Conservation (phyloP, 2,329 filamentous ascomycete genomes). For the Neophaeococcomyces aloes region DNA sequence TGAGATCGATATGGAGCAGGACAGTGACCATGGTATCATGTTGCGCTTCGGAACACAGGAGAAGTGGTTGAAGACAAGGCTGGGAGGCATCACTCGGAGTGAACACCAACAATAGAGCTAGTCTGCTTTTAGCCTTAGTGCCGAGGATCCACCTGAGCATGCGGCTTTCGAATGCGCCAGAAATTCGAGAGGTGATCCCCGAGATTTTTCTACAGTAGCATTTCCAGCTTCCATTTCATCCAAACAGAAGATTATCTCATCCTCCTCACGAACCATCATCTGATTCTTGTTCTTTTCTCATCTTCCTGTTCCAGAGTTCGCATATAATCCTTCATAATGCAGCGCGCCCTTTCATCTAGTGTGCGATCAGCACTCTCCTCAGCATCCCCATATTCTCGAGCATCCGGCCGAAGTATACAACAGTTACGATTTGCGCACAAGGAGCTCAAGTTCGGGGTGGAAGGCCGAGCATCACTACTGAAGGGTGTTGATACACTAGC, state of each 20-base stretch:
- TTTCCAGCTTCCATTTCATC: conserved; percentile 1
- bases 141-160: neutral
- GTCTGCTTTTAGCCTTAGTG: conserved; percentile 1
- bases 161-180: conserved; percentile 4
- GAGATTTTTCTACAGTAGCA: conserved; percentile 10
- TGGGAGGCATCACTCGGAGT: too few species aligned
- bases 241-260: conserved; percentile 5
- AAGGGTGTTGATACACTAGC: conserved; percentile 94
- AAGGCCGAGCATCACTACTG: conserved; percentile 78
- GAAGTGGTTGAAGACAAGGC: too few species aligned
- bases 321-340: conserved; percentile 55
- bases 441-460: conserved; percentile 98
- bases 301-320: conserved; percentile 10
- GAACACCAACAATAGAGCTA: too few species aligned
- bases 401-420: conserved; percentile 59
- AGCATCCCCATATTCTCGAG: conserved; percentile 45
- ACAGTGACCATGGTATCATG: too few species aligned
- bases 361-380: conserved; percentile 71
- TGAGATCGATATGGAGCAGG: too few species aligned
- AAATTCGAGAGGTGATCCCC: conserved; percentile 5
- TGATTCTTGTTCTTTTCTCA: conserved; percentile 22
- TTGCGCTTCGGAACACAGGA: too few species aligned
- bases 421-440: conserved; percentile 79
- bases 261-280: conserved; percentile 24
- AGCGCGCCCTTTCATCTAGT: conserved; percentile 80